phyloP scores from a whole-genome alignment of 768 basidiomycete species.

The Leucocoprinus sp. region DNA sequence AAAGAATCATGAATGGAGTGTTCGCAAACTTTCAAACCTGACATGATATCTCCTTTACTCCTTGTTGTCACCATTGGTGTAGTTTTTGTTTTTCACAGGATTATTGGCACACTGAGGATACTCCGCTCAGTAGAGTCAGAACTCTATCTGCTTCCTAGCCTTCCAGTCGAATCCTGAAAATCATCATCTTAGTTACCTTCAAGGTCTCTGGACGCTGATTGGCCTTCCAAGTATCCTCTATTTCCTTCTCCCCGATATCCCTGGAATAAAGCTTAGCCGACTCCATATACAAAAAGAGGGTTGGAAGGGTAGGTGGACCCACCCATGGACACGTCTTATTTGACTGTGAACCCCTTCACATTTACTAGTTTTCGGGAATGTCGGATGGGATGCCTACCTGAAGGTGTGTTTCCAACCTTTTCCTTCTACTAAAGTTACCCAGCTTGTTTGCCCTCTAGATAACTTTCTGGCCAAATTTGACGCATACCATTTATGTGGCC shows the following conservation, averaged over 20 bases:
- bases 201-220: conserved; percentile 25
- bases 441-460: conserved; percentile 16
- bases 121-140: conserved; percentile 21
- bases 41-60: neutral
- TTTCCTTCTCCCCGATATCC: conserved; percentile 21
- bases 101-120: neutral
- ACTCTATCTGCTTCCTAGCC: neutral
- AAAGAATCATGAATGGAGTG: too few relatives aligned
- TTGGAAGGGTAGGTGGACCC: conserved; percentile 20
- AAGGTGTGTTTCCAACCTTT: conserved; percentile 17
- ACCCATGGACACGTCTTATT: too few relatives aligned
- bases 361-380: conserved; percentile 12
- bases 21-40: neutral
- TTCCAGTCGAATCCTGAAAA: neutral
- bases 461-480: conserved; percentile 18
- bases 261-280: conserved; percentile 22
- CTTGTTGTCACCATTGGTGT: conserved; percentile 1
- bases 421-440: neutral
- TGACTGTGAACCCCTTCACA: too few relatives aligned
- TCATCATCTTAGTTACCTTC: conserved; percentile 21
- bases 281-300: conserved; percentile 24
- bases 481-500: conserved; percentile 23
- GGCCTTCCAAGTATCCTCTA: conserved; percentile 16
- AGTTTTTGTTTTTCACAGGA: conserved; percentile 1
- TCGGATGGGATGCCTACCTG: conserved; percentile 30